These are phyloP conservation scores for Botrytis sinoallii DNA, from an alignment of 2,329 filamentous ascomycete genomes.

Conservation along the genomic window DNA sequence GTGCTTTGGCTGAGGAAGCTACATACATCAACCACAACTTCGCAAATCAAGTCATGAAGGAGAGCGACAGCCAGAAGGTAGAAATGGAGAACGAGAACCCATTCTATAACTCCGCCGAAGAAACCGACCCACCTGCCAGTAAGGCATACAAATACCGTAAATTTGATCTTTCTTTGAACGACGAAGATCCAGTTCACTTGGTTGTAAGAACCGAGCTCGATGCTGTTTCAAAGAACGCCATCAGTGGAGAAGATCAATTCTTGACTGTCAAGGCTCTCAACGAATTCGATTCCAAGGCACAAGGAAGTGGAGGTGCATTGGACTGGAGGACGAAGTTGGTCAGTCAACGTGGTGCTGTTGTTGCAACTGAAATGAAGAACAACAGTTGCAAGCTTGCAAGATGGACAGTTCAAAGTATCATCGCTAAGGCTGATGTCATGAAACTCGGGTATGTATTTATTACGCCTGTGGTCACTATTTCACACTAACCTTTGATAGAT, in stretches of 20 bases:
- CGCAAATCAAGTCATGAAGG: conserved; percentile 87
- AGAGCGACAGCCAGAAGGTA: conserved; percentile 74
- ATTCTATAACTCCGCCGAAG: conserved; percentile 93
- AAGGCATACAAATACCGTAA: conserved; percentile 98
- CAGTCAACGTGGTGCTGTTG: conserved; percentile 91
- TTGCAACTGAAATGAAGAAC: conserved; percentile 99
- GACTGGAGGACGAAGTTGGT: conserved; percentile 97
- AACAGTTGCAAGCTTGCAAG: conserved; percentile 98
- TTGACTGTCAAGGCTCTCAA: conserved; percentile 94
- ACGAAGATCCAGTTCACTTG: conserved; percentile 87
- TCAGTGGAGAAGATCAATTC: conserved; percentile 86
- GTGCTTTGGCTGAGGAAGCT: conserved; percentile 88
- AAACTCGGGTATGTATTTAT: conserved; percentile 78
- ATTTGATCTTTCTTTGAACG: conserved; percentile 90
- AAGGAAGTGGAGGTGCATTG: conserved; percentile 88
- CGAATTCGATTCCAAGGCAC: conserved; percentile 98
- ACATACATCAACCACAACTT: conserved; percentile 99
- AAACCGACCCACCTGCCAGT: conserved; percentile 88
- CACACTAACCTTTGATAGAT: conserved; percentile 52
- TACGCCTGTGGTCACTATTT: background rate
- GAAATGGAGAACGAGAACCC: conserved; percentile 88
- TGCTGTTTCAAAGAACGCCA: conserved; percentile 91
- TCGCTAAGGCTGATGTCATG: conserved; percentile 97
- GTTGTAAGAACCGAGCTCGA: conserved; percentile 94
- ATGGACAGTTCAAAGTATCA: conserved; percentile 96